Base-by-base conservation (phyloP, 2,329 filamentous ascomycete species). In the Apiospora saccharicola region DNA sequence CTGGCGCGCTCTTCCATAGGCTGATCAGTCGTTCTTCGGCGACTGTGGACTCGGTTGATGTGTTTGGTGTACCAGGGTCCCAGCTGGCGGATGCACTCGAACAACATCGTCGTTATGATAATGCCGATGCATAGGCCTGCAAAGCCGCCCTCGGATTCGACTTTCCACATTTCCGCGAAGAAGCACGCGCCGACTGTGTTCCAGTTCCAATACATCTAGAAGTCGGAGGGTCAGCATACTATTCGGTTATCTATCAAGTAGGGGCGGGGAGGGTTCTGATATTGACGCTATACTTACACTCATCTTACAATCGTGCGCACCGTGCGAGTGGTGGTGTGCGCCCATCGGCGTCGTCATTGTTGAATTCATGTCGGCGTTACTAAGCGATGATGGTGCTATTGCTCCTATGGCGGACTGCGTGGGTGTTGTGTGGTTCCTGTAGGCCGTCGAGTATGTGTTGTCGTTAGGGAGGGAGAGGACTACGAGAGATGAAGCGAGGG, bases 201-300 rank as follows among this genome's bases (percentile, higher is more conserved):
- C 91, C 92, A 94, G 81, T 94, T 95, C 92, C 92, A 94, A 53
- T 94, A 85, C 93, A 94, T 95, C 91, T 93, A 72, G 1, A 46
- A 41, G 37, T 10, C 37, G 3, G 16, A 12, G 34, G 22, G 57
- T 64, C 34, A 64, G 57, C 12, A 22, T 22, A 10, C 5, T 0
- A 6, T 13, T 8, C 5, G 53, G 26, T 34, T 22, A 41, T 41
- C 37, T 41, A 10, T 34, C 57, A 34, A 41, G 10, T 41, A 22
- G 57, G 16, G 2, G 10, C 1, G 30, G 24, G 22, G 41, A 16
- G 0, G 10, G 14, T 34, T 22, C 34, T 22, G 14, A n/a, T 8
- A 19, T 57, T 24, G 69, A 72, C 72, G 37, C 53, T 70, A n/a
- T 8, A 19, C 68, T 37, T 71, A 72, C 72, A 47, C 53, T 70